Evolutionary conservation across 2,329 filamentous ascomycete genomes (phyloP).

Genomic region (Botryotinia calthae): DNA sequence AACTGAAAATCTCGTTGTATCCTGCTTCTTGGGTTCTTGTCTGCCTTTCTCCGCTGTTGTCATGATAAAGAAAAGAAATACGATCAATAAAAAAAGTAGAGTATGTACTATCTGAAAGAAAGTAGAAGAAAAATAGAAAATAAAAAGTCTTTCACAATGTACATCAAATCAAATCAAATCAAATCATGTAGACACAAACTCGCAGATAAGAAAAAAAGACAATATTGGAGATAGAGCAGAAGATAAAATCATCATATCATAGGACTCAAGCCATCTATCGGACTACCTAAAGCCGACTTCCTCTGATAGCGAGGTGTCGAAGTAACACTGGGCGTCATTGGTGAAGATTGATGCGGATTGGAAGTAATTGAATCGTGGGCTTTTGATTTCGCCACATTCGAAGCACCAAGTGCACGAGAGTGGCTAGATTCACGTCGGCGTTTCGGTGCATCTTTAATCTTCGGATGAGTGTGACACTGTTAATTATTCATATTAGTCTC

Average conservation of each 20-base stretch:
- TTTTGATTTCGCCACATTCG: conserved; percentile 46
- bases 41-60: neutral
- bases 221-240: conserved; percentile 17
- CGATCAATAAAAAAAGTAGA: neutral
- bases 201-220: neutral
- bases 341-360: conserved; percentile 40
- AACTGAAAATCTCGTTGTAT: neutral
- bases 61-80: neutral
- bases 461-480: conserved; percentile 67
- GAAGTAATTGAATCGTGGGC: conserved; percentile 14
- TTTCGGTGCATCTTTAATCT: conserved; percentile 69
- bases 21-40: neutral
- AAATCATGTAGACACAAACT: neutral
- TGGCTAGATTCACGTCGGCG: conserved; percentile 62
- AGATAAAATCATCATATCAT: conserved; percentile 44
- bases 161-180: neutral
- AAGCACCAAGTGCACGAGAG: conserved; percentile 36
- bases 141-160: neutral
- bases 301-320: conserved; percentile 40
- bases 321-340: conserved; percentile 44
- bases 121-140: conserved; percentile 8
- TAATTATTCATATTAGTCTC: conserved; percentile 18
- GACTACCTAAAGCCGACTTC: conserved; percentile 34
- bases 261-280: conserved; percentile 44
- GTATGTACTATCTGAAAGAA: neutral